A percentile compares a stretch with the other conserved stretches of the same genome.
Conservation (phyloP, 768 basidiomycete genomes). For the Phylloporus arenicola region DNA sequence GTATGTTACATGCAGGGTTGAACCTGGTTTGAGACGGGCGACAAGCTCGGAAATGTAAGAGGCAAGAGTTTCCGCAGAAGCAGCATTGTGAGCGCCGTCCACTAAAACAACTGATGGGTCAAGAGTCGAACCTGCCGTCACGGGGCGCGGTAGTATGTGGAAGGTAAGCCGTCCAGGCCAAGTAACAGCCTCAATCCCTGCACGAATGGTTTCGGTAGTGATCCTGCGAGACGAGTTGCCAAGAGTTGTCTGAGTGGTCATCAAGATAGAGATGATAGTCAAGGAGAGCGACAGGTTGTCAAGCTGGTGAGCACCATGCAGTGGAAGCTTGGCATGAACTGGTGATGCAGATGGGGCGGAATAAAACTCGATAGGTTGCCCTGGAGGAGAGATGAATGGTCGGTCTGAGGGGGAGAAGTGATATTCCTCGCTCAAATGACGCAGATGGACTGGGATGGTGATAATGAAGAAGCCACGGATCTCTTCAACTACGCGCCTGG, state of each 20-base stretch:
- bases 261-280: constrained; percentile 53
- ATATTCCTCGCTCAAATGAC: constrained; percentile 32
- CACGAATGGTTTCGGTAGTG: constrained; percentile 42
- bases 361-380: constrained; percentile 39
- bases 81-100: constrained; percentile 92
- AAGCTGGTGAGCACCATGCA: constrained; percentile 81
- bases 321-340: constrained; percentile 49
- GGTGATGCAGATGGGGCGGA: constrained; percentile 41
- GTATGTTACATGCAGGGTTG: constrained; percentile 51
- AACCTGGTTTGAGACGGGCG: constrained; percentile 16
- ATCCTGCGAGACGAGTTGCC: constrained; percentile 29
- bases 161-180: constrained; percentile 90
- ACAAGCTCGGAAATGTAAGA: constrained; percentile 46
- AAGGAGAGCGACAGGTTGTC: constrained; percentile 75
- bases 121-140: constrained; percentile 9
- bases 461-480: constrained; percentile 40
- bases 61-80: constrained; percentile 64
- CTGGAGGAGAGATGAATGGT: constrained; percentile 31
- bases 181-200: constrained; percentile 52
- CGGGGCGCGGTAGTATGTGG: constrained; percentile 32
- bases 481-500: constrained; percentile 37
- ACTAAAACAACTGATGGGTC: constrained; percentile 50
- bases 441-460: constrained; percentile 31
- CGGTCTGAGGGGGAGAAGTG: constrained; percentile 29
- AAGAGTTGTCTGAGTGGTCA: constrained; percentile 29